Conservation (phyloP, 129 eudicot genomes). For the Flaveria trinervia region DNA sequence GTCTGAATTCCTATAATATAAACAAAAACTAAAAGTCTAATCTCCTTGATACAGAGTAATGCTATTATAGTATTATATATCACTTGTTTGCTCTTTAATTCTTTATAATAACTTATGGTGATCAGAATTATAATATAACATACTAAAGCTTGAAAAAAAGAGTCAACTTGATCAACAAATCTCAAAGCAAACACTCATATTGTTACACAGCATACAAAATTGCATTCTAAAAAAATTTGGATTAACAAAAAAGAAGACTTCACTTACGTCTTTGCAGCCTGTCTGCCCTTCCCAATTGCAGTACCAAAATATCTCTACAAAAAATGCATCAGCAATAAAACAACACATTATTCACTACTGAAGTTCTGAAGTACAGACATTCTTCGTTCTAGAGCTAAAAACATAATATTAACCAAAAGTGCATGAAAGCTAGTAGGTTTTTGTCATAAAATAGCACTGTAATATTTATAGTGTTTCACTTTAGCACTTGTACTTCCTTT, state of each 20-base stretch:
- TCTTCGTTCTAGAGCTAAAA: background rate
- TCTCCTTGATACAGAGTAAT: background rate
- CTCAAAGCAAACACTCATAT: constrained; percentile 8
- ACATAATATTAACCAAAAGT: background rate
- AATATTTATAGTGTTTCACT: background rate
- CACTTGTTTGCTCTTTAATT: background rate
- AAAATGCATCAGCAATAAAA: constrained; percentile 17
- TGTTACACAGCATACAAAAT: background rate
- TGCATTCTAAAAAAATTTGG: background rate
- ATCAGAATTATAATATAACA: background rate
- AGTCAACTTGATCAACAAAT: background rate
- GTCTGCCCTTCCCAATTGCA: constrained; percentile 97
- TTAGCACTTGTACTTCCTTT: background rate
- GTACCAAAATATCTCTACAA: constrained; percentile 93
- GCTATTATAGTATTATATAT: background rate
- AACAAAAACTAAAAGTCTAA: background rate
- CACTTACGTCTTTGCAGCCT: constrained; percentile 98
- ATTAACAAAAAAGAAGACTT: constrained; percentile 2
- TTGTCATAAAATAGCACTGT: background rate
- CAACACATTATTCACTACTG: background rate
- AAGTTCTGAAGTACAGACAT: background rate
- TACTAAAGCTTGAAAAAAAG: background rate
- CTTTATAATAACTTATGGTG: background rate
- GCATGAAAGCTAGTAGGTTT: background rate
- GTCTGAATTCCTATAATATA: background rate